Evolutionary conservation across 2,329 filamentous ascomycete genomes (phyloP).

Genomic region (Fusarium zealandicum): DNA sequence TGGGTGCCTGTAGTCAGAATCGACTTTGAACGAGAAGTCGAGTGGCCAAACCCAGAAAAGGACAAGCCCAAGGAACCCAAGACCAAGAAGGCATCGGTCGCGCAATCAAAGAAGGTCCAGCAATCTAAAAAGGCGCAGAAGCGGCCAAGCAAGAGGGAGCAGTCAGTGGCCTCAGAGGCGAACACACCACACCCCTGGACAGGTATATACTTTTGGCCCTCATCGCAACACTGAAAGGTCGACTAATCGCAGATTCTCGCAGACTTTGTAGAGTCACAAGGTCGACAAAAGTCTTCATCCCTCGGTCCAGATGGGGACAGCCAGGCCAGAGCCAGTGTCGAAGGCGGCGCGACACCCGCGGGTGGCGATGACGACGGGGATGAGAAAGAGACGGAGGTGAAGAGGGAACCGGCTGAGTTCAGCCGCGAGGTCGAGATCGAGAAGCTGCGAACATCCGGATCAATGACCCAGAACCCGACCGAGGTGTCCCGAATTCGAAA

Average conservation of each 20-base stretch:
- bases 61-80: slow-evolving; percentile 77
- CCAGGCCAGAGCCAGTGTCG: slow-evolving; percentile 53
- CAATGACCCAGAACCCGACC: slow-evolving; percentile 98
- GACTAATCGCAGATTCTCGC: not conserved
- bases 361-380: slow-evolving; percentile 61
- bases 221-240: not conserved
- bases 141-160: slow-evolving; percentile 61
- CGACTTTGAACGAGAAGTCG: slow-evolving; percentile 87
- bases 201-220: slow-evolving; percentile 37
- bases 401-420: slow-evolving; percentile 64
- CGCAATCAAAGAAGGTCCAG: slow-evolving; percentile 63
- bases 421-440: slow-evolving; percentile 93
- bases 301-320: slow-evolving; percentile 53
- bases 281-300: slow-evolving; percentile 53
- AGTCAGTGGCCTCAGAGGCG: slow-evolving; percentile 61
- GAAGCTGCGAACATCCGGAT: slow-evolving; percentile 90
- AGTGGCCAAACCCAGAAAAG: slow-evolving; percentile 94
- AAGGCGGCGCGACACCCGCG: slow-evolving; percentile 55
- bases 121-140: slow-evolving; percentile 66
- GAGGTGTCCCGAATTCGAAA: slow-evolving; percentile 97
- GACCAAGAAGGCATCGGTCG: slow-evolving; percentile 72
- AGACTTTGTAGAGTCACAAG: slow-evolving; percentile 59
- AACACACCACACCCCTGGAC: slow-evolving; percentile 63
- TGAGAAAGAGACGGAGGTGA: slow-evolving; percentile 55
- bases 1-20: slow-evolving; percentile 87